phyloP scores from a whole-genome alignment of 768 basidiomycete species.

The Gautieria morchelliformis region DNA sequence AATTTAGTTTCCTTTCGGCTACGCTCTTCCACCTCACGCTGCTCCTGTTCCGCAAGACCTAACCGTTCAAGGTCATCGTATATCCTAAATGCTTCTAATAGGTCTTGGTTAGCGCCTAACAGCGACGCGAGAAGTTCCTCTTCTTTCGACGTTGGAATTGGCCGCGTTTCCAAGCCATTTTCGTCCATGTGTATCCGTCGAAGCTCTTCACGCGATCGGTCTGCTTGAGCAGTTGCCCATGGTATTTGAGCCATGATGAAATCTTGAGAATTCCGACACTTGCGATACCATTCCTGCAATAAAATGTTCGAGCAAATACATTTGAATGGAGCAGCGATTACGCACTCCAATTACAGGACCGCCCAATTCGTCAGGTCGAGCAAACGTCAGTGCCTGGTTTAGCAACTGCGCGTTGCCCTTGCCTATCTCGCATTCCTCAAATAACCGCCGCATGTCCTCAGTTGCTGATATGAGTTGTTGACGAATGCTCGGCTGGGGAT shows the following conservation, averaged over 20 bases:
- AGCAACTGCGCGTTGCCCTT: conserved; percentile 72
- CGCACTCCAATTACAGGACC: conserved; percentile 57
- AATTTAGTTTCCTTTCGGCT: conserved; percentile 61
- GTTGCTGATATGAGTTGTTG: conserved; percentile 53
- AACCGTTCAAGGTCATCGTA: conserved; percentile 73
- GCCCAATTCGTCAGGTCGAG: conserved; percentile 61
- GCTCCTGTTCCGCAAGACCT: conserved; percentile 39
- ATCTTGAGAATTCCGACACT: conserved; percentile 76
- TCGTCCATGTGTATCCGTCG: conserved; percentile 15
- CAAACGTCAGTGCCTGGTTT: conserved; percentile 57
- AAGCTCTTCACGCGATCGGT: conserved; percentile 43
- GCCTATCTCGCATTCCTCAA: conserved; percentile 80
- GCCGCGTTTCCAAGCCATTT: conserved; percentile 22
- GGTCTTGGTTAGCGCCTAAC: conserved; percentile 62
- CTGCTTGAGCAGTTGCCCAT: conserved; percentile 81
- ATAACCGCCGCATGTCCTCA: conserved; percentile 74
- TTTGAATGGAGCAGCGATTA: conserved; percentile 1
- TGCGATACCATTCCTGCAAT: conserved; percentile 68
- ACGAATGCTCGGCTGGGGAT: not conserved
- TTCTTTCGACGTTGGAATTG: conserved; percentile 34
- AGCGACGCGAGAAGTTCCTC: conserved; percentile 67
- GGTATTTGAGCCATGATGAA: conserved; percentile 80
- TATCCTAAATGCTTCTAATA: conserved; percentile 57
- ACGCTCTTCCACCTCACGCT: conserved; percentile 56
- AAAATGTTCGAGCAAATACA: not conserved